Base-by-base conservation (phyloP, 495 filamentous ascomycete species). In the Baudoinia panamericana region DNA sequence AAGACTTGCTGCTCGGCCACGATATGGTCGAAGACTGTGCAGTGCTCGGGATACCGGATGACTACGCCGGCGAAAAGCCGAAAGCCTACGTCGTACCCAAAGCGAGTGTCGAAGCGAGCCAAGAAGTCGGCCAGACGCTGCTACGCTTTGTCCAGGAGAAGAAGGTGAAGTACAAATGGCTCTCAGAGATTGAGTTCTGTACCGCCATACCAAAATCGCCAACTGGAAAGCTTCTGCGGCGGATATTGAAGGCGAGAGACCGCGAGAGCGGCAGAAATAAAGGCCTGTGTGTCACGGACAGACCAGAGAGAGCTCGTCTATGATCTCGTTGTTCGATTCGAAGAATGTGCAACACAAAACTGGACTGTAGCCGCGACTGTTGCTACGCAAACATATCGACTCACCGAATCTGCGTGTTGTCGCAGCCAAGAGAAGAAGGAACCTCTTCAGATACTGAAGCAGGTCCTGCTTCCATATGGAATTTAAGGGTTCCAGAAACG, bases 101-200 rank as follows among this genome's bases (percentile, higher is more conserved):
- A 25, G 56, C 68, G 22, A 70, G 62, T 1, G 32, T 41, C 11
- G 13, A 45, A 26, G 16, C 43, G 5, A 71, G 66, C 41, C 55
- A 72, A 22, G 71, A 81, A 10, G 71, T 85, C 21, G 66, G 66
- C 20, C 57, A 60, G 16, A 83, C 72, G 68, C 66, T 87, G 53
- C 63, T 73, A 40, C 60, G 62, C 20, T 73, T 74, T 38, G 69
- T 80, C 11, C 65, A 72, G 10, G 57, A 58, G 22, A 73, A 77
- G 54, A 90, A 90, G 61, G 66, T 71, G 55, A 66, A 85, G 36
- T 76, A 70, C 30, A 83, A 81, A 59, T 78, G 73, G 75, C 51
- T 82, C 15, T 78, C 76, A 2, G 82, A 82, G 5, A 75, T 88
- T 0, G 62, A 71, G 25, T 84, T 86, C 54, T 50, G 75, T 9